These are phyloP conservation scores for Tylopilus sp. DNA, from an alignment of 768 basidiomycete genomes.

Conservation along the genomic window DNA sequence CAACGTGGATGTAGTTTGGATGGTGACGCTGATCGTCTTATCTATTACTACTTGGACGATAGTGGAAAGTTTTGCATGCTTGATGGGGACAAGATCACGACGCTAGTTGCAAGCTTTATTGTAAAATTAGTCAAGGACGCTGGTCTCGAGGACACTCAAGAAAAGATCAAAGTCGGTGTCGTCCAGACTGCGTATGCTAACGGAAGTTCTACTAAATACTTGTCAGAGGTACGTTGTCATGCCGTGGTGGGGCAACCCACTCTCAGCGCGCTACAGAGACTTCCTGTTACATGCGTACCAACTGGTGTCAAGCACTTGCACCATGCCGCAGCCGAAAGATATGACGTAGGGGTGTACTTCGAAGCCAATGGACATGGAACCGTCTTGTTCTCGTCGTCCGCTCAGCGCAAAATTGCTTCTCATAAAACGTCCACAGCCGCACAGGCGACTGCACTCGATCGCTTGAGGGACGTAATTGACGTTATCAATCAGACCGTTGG, in stretches of 20 bases:
- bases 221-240: constrained; percentile 58
- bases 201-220: constrained; percentile 91
- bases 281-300: constrained; percentile 91
- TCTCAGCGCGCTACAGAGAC: constrained; percentile 50
- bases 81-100: constrained; percentile 98
- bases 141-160: constrained; percentile 58
- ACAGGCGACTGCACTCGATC: constrained; percentile 73
- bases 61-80: constrained; percentile 81
- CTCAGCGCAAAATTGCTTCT: constrained; percentile 55
- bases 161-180: constrained; percentile 79
- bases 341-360: constrained; percentile 96
- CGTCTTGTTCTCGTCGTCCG: constrained; percentile 83
- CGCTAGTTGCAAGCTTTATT: constrained; percentile 89
- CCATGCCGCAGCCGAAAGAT: constrained; percentile 90
- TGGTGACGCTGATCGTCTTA: constrained; percentile 95
- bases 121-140: constrained; percentile 84
- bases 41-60: constrained; percentile 90
- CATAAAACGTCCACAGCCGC: constrained; percentile 78
- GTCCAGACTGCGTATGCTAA: constrained; percentile 99
- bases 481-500: constrained; percentile 98
- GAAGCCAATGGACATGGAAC: constrained; percentile 99
- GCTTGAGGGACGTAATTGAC: constrained; percentile 72
- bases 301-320: constrained; percentile 99
- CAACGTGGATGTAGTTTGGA: constrained; percentile 92
- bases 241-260: not conserved